These are phyloP conservation scores for Candida nanaspora DNA, from an alignment of 805 yeast genomes.

Conservation along the genomic window DNA sequence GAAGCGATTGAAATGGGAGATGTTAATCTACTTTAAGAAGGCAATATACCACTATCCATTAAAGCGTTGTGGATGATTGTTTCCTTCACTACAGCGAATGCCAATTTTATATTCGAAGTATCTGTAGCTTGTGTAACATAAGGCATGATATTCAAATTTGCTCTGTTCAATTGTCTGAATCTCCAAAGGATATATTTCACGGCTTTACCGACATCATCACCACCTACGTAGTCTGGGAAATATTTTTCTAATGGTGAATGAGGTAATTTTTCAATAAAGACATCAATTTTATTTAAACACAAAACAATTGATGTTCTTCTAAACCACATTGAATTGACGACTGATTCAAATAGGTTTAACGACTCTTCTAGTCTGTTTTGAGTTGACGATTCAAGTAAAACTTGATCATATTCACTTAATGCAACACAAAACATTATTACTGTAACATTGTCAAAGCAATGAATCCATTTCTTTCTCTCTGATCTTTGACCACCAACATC, in stretches of 20 bases:
- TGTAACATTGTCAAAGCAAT: conserved; percentile 90
- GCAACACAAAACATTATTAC: conserved; percentile 88
- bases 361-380: conserved; percentile 79
- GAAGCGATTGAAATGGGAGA: no score
- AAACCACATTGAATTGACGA: conserved; percentile 91
- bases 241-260: conserved; percentile 73
- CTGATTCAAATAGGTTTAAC: conserved; percentile 77
- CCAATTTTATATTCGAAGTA: conserved; percentile 80
- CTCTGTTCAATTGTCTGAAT: conserved; percentile 76
- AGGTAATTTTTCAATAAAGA: conserved; percentile 79
- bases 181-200: conserved; percentile 90
- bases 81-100: conserved; percentile 55
- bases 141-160: conserved; percentile 77
- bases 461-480: conserved; percentile 96
- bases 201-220: conserved; percentile 82
- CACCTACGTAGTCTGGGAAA: conserved; percentile 90
- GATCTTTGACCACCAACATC: conserved; percentile 97
- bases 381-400: conserved; percentile 65
- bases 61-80: conserved; percentile 49
- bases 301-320: conserved; percentile 78
- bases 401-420: conserved; percentile 85
- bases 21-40: conserved; percentile 2
- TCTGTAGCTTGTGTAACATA: conserved; percentile 95
- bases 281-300: conserved; percentile 84
- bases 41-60: conserved; percentile 48